Conservation (phyloP, 179 eudicot genomes). For the Actinidia arguta region DNA sequence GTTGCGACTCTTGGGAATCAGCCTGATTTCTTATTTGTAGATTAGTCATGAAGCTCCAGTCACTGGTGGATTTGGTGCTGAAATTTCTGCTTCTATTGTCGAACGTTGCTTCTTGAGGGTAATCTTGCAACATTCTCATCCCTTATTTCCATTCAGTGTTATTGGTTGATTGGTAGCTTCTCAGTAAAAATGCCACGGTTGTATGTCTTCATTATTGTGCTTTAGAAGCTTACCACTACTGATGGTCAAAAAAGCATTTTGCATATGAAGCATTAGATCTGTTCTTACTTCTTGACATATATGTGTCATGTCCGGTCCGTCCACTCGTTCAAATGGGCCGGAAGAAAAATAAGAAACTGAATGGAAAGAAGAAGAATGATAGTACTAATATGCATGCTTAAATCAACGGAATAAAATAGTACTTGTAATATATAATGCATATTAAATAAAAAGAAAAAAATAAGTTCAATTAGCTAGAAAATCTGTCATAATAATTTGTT, state of each 20-base stretch:
- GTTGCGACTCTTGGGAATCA: constrained; percentile 15
- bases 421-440: background rate
- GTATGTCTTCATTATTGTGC: background rate
- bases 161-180: background rate
- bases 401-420: background rate
- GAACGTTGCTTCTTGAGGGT: constrained; percentile 99
- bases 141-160: background rate
- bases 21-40: constrained; percentile 41
- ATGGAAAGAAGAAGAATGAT: too few species aligned
- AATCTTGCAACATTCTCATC: constrained; percentile 9
- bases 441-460: too few species aligned
- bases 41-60: constrained; percentile 99
- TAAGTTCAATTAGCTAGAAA: too few species aligned
- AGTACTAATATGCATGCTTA: too few species aligned
- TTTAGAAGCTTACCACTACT: background rate
- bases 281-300: too few species aligned
- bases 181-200: background rate
- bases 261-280: too few species aligned
- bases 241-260: too few species aligned
- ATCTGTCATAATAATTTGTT: too few species aligned
- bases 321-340: too few species aligned
- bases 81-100: constrained; percentile 88
- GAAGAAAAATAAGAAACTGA: too few species aligned
- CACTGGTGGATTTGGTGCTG: constrained; percentile 99
- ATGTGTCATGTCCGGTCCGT: too few species aligned